Evolutionary conservation across 2,329 filamentous ascomycete genomes (phyloP), one percentile per base, ranked within the genome.

Genomic region (Pestalotiopsis sp.): DNA sequence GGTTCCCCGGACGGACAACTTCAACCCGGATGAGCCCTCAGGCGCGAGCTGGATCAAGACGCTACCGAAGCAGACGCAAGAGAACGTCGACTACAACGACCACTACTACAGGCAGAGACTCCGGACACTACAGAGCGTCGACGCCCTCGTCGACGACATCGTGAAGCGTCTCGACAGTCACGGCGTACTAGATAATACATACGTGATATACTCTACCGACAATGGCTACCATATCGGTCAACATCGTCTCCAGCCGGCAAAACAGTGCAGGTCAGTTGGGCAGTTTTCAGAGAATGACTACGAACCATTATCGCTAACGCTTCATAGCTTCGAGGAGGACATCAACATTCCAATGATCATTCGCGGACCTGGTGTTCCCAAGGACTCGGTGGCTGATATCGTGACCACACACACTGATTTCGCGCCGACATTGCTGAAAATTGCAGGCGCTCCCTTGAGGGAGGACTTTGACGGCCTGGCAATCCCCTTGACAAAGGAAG

Each of bases 371-470:
- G 84, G 84, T 0, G 76, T 90, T 2, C 77, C 84, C 0, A 73
- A 81, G 20, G 81, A 80, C 0, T 68, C 74, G 4, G 76, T 76
- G 0, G 81, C 82, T 20, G 78, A 84, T 11, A 79, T 82, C 2
- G 83, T 87, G 2, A 90, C 87, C 0, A 87, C 88, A 0, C 90
- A 92, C 72, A 86, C 89, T 3, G 90, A 92, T 72, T 78, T 92
- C 2, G 88, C 87, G 0, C 89, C 90, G 0, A 92, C 90, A 0
- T 76, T 91, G 11, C 81, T 91, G 45, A 77, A 82, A 1, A 73
- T 84, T 4, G 83, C 80, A 0, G 82, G 84, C 0, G 79, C 80
- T 1, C 76, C 81, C 0, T 72, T 82, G 2, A 80, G 84, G 0
- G 72, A 79, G 0, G 85, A 89, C 61, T 89, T 90, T 73, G 89